These are phyloP conservation scores for Gentiana macrophylla DNA, from an alignment of 257 asterid species.

Conservation along the genomic window DNA sequence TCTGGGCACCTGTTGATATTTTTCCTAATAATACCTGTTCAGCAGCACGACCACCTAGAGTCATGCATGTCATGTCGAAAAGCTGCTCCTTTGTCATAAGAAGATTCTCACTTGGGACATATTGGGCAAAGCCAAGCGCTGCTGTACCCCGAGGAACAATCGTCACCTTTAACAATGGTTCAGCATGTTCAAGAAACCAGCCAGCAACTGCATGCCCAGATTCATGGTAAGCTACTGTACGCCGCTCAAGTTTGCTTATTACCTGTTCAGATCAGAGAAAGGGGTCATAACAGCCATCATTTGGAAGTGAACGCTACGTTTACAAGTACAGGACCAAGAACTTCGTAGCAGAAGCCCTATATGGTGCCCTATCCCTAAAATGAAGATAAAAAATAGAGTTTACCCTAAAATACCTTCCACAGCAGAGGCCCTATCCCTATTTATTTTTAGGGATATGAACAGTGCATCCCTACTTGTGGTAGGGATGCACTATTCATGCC, in stretches of 20 bases:
- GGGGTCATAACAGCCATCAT: background rate
- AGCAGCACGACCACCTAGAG: constrained; percentile 98
- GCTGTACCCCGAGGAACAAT: constrained; percentile 96
- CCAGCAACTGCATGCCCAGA: constrained; percentile 97
- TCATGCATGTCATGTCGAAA: constrained; percentile 93
- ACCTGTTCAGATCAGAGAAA: constrained; percentile 37
- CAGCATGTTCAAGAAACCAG: constrained; percentile 87
- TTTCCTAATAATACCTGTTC: constrained; percentile 82
- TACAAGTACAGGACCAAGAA: no score
- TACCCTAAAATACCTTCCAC: background rate
- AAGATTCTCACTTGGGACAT: constrained; percentile 87
- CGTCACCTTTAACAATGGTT: constrained; percentile 88
- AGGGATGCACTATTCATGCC: no score
- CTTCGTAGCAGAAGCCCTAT: no score
- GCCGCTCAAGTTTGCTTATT: constrained; percentile 73
- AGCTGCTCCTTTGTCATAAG: constrained; percentile 92
- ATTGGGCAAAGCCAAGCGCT: constrained; percentile 93
- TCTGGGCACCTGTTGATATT: constrained; percentile 94
- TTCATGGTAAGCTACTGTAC: constrained; percentile 93
- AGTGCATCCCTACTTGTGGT: no score
- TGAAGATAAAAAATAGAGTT: no score
- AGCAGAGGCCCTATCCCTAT: no score
- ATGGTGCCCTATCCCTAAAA: no score
- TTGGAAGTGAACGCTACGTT: no score
- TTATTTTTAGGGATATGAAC: no score